A percentile compares a stretch with the other conserved stretches of the same genome.
These are phyloP conservation scores for Solanum paucissectum DNA, from an alignment of 257 asterid genomes.

Conservation along the genomic window DNA sequence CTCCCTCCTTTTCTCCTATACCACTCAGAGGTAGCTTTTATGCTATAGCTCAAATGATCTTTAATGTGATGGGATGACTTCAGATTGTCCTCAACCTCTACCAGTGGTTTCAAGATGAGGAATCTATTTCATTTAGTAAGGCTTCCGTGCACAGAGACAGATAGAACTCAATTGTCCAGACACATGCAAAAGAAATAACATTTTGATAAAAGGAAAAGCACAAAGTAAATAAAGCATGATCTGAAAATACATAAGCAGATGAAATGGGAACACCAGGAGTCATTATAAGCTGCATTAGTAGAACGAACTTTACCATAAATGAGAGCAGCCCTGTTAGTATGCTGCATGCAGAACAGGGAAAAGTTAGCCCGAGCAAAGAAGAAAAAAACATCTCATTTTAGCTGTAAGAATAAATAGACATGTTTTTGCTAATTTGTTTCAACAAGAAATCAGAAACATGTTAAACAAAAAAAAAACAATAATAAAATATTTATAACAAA, in stretches of 20 bases:
- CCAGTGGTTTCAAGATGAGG: not conserved
- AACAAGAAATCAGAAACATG: not conserved
- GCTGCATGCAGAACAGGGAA: conserved; percentile 43
- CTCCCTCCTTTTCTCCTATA: not conserved
- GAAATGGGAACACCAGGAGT: not conserved
- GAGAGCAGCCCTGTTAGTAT: conserved; percentile 94
- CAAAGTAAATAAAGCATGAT: not conserved
- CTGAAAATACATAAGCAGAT: not conserved
- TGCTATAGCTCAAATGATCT: not conserved
- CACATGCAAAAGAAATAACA: not conserved
- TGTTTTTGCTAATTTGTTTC: not conserved
- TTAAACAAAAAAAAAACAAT: too few species aligned
- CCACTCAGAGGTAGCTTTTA: not conserved
- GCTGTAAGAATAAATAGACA: not conserved
- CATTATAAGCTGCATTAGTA: not conserved
- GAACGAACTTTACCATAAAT: conserved; percentile 74
- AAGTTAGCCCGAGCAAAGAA: conserved; percentile 20
- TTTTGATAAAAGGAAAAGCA: not conserved
- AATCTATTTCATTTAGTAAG: not conserved
- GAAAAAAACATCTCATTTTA: not conserved
- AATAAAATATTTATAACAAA: not conserved
- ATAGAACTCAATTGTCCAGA: not conserved
- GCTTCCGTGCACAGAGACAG: not conserved
- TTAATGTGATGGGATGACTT: not conserved
- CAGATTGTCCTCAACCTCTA: not conserved